A percentile compares a stretch with the other conserved stretches of the same genome.
Conservation (phyloP, 2,329 filamentous ascomycete species). For the Aspergillus eucalypticola region DNA sequence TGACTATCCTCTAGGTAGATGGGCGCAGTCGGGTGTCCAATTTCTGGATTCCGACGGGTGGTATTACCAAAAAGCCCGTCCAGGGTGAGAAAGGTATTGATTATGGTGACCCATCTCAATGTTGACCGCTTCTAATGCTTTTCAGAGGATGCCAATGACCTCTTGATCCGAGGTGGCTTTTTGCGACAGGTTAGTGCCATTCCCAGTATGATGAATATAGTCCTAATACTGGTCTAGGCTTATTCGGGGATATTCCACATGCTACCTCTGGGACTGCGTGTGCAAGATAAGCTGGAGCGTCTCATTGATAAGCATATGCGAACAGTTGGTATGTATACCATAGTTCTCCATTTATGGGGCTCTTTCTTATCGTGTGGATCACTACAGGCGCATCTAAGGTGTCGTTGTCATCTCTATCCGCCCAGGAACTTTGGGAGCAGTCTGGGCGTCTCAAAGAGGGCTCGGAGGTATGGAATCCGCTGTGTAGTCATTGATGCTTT, state of each 20-base stretch:
- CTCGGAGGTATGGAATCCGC: constrained; percentile 64
- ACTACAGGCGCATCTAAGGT: constrained; percentile 71
- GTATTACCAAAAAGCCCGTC: constrained; percentile 58
- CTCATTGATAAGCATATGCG: constrained; percentile 90
- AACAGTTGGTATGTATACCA: constrained; percentile 59
- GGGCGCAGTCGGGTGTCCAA: constrained; percentile 65
- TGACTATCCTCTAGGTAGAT: constrained; percentile 49
- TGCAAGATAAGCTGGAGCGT: constrained; percentile 83
- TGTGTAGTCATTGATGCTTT: not conserved
- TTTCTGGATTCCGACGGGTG: constrained; percentile 77
- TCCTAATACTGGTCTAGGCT: constrained; percentile 52
- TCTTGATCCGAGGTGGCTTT: constrained; percentile 71
- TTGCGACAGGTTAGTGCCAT: constrained; percentile 62
- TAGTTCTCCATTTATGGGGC: not conserved
- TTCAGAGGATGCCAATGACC: constrained; percentile 62
- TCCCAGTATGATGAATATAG: not conserved
- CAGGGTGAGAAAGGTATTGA: constrained; percentile 48
- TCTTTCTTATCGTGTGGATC: constrained; percentile 4
- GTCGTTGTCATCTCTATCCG: constrained; percentile 80
- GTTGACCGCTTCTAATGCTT: constrained; percentile 11
- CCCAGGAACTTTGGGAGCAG: constrained; percentile 77
- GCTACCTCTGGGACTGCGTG: constrained; percentile 79
- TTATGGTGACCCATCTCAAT: not conserved
- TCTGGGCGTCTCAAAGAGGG: constrained; percentile 77
- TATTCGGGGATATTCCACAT: constrained; percentile 92